Percentiles rank a stretch among this genome's conserved stretches.
phyloP scores from a whole-genome alignment of 306 rosid species.

The Quercus ilex region DNA sequence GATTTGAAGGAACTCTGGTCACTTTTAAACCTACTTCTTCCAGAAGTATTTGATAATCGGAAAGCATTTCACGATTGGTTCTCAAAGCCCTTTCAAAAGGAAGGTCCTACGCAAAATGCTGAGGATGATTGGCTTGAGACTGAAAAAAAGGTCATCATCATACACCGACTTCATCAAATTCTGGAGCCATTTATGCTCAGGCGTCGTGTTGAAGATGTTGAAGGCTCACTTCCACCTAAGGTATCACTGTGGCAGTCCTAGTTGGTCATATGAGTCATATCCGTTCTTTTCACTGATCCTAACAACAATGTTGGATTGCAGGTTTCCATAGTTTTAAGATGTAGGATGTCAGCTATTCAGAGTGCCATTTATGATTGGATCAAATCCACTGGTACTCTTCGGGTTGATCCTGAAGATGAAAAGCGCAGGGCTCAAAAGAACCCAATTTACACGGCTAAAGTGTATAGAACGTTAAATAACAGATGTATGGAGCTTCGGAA shows the following conservation, averaged over 20 bases:
- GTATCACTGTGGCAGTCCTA: slow-evolving; percentile 40
- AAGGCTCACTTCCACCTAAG: slow-evolving; percentile 97
- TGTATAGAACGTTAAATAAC: slow-evolving; percentile 81
- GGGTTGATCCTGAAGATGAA: slow-evolving; percentile 96
- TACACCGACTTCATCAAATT: slow-evolving; percentile 98
- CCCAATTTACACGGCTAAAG: slow-evolving; percentile 69
- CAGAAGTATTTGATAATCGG: slow-evolving; percentile 94
- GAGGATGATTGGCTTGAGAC: slow-evolving; percentile 99
- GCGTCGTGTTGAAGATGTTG: slow-evolving; percentile 98
- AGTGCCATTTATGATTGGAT: slow-evolving; percentile 96
- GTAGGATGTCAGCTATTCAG: slow-evolving; percentile 92
- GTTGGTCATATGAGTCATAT: slow-evolving; percentile 9
- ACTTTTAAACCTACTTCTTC: slow-evolving; percentile 93
- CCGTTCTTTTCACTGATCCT: slow-evolving; percentile 16
- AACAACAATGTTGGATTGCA: slow-evolving; percentile 46
- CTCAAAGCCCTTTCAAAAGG: slow-evolving; percentile 96
- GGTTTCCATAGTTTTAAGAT: slow-evolving; percentile 80
- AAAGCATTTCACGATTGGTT: slow-evolving; percentile 99
- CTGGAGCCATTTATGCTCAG: slow-evolving; percentile 99
- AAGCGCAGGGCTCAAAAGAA: slow-evolving; percentile 58
- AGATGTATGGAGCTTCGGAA: slow-evolving; percentile 98
- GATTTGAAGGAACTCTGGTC: slow-evolving; percentile 99
- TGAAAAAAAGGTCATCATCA: slow-evolving; percentile 89
- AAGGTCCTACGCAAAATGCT: slow-evolving; percentile 64
- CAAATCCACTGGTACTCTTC: slow-evolving; percentile 92